Evolutionary conservation across 805 yeast species (phyloP).

Genomic region (Maudiozyma bulderi): DNA sequence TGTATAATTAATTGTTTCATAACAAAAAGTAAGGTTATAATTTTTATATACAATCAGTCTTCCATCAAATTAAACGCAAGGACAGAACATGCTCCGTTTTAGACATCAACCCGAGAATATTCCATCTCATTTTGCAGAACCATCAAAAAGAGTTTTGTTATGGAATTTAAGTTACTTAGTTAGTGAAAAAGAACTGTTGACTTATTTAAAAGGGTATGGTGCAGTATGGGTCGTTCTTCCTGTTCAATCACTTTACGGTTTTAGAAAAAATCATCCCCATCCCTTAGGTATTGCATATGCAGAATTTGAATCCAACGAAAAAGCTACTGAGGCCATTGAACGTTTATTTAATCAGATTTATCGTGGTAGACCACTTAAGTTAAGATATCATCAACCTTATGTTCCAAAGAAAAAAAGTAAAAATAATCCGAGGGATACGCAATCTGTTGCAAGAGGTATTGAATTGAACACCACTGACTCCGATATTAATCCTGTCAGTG

Average conservation of each 20-base stretch:
- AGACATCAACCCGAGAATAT: slow-evolving; percentile 1
- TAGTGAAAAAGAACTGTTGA: slow-evolving; percentile 43
- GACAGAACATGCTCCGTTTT: slow-evolving; percentile 1
- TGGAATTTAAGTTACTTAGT: slow-evolving; percentile 45
- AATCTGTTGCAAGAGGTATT: not conserved
- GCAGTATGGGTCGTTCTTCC: slow-evolving; percentile 43
- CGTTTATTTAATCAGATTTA: slow-evolving; percentile 54
- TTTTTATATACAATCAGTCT: too few relatives aligned
- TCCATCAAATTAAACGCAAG: too few relatives aligned
- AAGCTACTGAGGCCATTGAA: slow-evolving; percentile 55
- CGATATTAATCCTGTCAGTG: not conserved
- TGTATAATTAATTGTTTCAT: too few relatives aligned
- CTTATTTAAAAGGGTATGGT: slow-evolving; percentile 35
- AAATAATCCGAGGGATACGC: not conserved
- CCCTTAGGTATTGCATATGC: slow-evolving; percentile 73
- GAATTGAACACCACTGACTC: not conserved
- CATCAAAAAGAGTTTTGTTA: slow-evolving; percentile 37
- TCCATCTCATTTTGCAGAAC: not conserved
- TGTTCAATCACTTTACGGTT: slow-evolving; percentile 41
- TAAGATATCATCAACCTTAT: slow-evolving; percentile 37
- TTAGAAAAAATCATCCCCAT: slow-evolving; percentile 29
- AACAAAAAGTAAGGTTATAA: too few relatives aligned
- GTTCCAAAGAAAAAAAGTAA: slow-evolving; percentile 15
- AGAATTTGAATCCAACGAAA: slow-evolving; percentile 58
- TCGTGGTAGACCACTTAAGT: slow-evolving; percentile 32